Conservation (phyloP, 1,284 basidiomycete species). For the Malassezia sp. region DNA sequence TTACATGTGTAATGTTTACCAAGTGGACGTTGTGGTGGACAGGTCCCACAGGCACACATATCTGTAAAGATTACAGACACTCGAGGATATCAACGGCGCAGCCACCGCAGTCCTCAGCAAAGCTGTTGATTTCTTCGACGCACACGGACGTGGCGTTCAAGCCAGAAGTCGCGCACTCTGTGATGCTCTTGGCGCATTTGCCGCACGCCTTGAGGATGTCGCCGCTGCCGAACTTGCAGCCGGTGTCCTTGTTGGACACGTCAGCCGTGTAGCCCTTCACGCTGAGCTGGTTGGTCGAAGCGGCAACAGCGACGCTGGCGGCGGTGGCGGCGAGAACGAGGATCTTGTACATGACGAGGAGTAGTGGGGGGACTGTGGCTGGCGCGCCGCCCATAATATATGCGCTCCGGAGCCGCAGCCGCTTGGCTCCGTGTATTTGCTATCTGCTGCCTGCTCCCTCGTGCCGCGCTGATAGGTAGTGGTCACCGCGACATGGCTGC, state of each 20-base stretch:
- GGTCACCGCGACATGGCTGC: too few relatives aligned
- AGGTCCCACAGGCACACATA: too few relatives aligned
- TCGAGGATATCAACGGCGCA: conserved; percentile 11
- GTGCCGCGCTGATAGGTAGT: too few relatives aligned
- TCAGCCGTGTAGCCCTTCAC: conserved; percentile 9
- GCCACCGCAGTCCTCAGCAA: conserved; percentile 12
- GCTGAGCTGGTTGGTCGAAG: neutral
- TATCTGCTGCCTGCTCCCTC: too few relatives aligned
- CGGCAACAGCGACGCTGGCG: neutral
- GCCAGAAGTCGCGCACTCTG: conserved; percentile 4
- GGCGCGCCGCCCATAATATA: too few relatives aligned
- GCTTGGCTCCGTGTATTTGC: too few relatives aligned
- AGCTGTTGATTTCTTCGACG: conserved; percentile 4
- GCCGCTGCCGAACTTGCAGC: conserved; percentile 16
- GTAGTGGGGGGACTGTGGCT: too few relatives aligned
- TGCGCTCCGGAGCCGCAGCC: too few relatives aligned
- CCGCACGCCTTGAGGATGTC: conserved; percentile 11
- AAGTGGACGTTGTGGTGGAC: too few relatives aligned
- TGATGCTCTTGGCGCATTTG: conserved; percentile 12
- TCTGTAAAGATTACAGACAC: conserved; percentile 15
- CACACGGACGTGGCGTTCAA: neutral
- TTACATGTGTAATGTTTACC: too few relatives aligned
- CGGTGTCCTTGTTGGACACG: neutral
- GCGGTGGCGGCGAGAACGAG: neutral
- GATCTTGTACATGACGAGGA: conserved; percentile 5